Evolutionary conservation across 768 basidiomycete genomes (phyloP), one percentile per base, ranked within the genome.

Genomic region (Russula abietina): DNA sequence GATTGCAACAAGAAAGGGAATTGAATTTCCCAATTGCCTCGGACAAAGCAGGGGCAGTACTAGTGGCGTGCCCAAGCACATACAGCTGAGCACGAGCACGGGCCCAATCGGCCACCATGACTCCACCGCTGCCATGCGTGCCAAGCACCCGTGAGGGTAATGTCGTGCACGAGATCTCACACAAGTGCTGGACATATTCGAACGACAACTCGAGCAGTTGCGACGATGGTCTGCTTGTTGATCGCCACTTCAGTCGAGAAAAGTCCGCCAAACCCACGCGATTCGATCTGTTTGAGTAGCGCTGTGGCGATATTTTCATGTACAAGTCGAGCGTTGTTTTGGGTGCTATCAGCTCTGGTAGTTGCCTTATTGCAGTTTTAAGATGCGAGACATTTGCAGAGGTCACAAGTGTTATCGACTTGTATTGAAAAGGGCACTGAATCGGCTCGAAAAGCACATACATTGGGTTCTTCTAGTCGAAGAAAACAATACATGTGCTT

Each of bases 221-320:
- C 77, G 33, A 91, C 86, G 19, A n/a, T n/a, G n/a, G n/a, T n/a
- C n/a, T n/a, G n/a, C n/a, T n/a, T n/a, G n/a, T n/a, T n/a, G n/a
- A n/a, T n/a, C n/a, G n/a, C 84, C 74, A 99, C 97, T 77, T 99
- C 97, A 30, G 87, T 86, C 70, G 94, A 94, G 77, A 97, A 98
- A 19, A 99, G 80, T 70, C 96, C 96, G 73, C 99, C 97, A 36
- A 99, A 80, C 4, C 91, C 93, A 39, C 97, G 85, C 62, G 86
- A 87, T 77, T 98, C 98, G 77, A 99, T 97, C 41, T 97, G 87
- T 72, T 96, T 93, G 32, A 99, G 78, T 11, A 99, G 76, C 19
- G 95, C 89, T 14, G 95, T 97, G 41, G 96, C 96, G 60, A 99
- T 96, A 75, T 98, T n/a, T n/a, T 98, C 95, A 99, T 98, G 72